phyloP scores from a whole-genome alignment of 257 asterid species.

The Parsonsia alboflavescens region DNA sequence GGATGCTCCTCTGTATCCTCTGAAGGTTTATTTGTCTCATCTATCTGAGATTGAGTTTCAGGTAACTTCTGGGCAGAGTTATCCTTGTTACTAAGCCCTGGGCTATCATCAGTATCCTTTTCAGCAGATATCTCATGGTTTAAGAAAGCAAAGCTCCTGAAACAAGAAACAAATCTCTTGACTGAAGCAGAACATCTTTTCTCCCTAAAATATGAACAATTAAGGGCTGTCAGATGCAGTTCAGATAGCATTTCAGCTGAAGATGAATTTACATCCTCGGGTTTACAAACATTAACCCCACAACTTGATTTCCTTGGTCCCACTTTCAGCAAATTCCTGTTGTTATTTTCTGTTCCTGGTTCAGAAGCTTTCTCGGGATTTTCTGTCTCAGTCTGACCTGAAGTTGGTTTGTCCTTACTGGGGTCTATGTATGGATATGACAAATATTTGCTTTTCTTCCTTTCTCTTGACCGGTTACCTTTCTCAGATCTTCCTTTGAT shows the following conservation, averaged over 20 bases:
- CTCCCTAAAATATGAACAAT: conserved; percentile 27
- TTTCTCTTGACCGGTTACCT: conserved; percentile 42
- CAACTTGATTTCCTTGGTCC: conserved; percentile 28
- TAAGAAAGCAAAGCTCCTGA: conserved; percentile 46
- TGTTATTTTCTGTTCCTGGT: conserved; percentile 11
- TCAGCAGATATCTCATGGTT: conserved; percentile 28
- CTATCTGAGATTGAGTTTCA: conserved; percentile 1
- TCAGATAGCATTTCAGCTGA: conserved; percentile 51
- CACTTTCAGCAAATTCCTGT: conserved; percentile 18
- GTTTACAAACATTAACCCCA: conserved; percentile 23
- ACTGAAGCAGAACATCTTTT: conserved; percentile 42
- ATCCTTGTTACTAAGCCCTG: not conserved
- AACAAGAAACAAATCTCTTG: conserved; percentile 40
- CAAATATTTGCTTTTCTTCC: conserved; percentile 81
- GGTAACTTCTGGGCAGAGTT: conserved; percentile 1
- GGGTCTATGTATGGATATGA: conserved; percentile 66
- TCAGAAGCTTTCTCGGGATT: conserved; percentile 21
- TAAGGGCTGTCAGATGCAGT: conserved; percentile 42
- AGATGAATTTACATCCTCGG: conserved; percentile 31
- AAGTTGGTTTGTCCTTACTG: conserved; percentile 21
- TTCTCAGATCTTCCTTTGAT: conserved; percentile 24
- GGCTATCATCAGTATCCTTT: conserved; percentile 8
- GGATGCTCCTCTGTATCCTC: not conserved
- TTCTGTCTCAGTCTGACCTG: conserved; percentile 30
- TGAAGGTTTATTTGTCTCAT: not conserved